phyloP scores from a whole-genome alignment of 768 basidiomycete species.

The Pholiota conissans region DNA sequence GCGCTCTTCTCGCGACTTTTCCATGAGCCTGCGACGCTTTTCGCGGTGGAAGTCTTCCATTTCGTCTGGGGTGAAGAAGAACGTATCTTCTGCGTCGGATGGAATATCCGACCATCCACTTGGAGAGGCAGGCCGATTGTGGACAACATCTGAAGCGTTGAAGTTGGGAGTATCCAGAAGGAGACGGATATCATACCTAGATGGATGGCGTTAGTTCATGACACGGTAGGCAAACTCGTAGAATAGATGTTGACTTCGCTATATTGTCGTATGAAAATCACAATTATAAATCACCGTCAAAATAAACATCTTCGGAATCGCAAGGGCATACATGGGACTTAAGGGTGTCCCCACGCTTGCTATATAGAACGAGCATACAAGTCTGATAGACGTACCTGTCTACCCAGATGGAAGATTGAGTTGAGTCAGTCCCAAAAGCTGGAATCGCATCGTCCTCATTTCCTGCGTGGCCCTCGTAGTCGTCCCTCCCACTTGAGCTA shows the following conservation, averaged over 20 bases:
- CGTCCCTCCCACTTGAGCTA: neutral
- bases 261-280: neutral
- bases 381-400: constrained; percentile 69
- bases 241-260: neutral
- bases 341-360: neutral
- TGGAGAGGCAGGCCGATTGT: constrained; percentile 39
- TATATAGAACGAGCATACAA: neutral
- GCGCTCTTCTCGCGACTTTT: constrained; percentile 63
- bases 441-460: neutral
- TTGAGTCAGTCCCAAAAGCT: constrained; percentile 8
- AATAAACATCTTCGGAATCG: neutral
- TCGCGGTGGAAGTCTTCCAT: constrained; percentile 63
- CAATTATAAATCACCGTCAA: neutral
- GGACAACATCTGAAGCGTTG: neutral
- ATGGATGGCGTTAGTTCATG: constrained; percentile 12
- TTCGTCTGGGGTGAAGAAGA: constrained; percentile 73
- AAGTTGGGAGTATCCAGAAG: constrained; percentile 56
- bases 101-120: constrained; percentile 83
- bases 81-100: constrained; percentile 84
- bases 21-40: constrained; percentile 65
- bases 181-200: constrained; percentile 81
- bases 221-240: neutral
- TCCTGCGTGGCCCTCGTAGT: neutral
- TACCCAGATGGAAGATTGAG: constrained; percentile 48
- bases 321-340: neutral